These are phyloP conservation scores for Parathielavia appendiculata DNA, from an alignment of 495 filamentous ascomycete species.

Conservation along the genomic window DNA sequence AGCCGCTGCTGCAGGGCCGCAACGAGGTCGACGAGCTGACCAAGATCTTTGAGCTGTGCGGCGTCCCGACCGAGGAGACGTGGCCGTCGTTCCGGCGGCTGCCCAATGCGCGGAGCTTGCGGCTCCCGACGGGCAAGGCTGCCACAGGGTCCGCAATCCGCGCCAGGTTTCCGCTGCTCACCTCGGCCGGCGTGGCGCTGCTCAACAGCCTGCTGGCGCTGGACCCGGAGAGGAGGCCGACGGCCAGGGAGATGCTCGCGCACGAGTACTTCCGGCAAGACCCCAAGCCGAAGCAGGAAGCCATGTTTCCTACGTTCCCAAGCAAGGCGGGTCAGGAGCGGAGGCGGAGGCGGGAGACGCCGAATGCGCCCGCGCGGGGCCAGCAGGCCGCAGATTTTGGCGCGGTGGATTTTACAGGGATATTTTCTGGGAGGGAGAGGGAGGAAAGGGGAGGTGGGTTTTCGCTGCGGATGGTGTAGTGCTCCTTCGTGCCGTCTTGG, in stretches of 20 bases:
- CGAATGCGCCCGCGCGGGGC: slow-evolving; percentile 80
- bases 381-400: slow-evolving; percentile 61
- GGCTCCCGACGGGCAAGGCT: slow-evolving; percentile 56
- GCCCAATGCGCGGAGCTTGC: slow-evolving; percentile 80
- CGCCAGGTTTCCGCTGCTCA: slow-evolving; percentile 75
- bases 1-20: slow-evolving; percentile 82
- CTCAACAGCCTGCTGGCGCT: slow-evolving; percentile 65
- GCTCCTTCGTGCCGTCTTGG: background rate
- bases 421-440: slow-evolving; percentile 66
- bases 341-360: slow-evolving; percentile 64
- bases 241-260: slow-evolving; percentile 48
- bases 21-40: slow-evolving; percentile 83
- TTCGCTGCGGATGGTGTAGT: slow-evolving; percentile 60
- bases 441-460: slow-evolving; percentile 80
- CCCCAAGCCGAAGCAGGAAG: slow-evolving; percentile 76
- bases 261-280: slow-evolving; percentile 89
- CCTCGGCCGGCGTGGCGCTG: slow-evolving; percentile 64
- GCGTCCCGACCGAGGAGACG: slow-evolving; percentile 75
- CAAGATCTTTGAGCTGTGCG: slow-evolving; percentile 82
- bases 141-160: slow-evolving; percentile 49
- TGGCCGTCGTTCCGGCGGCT: slow-evolving; percentile 88
- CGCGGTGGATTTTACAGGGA: slow-evolving; percentile 72
- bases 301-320: slow-evolving; percentile 89
- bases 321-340: slow-evolving; percentile 92
- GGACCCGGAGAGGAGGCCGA: slow-evolving; percentile 67